Evolutionary conservation across 306 rosid species (phyloP).

Genomic region (Malus domestica): ASM211411v1 NC_041790.1:24801501-24802000

Average conservation of each 20-base stretch:
- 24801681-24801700: background rate
- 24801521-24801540: slow-evolving; percentile 88
- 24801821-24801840: background rate
- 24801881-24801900: background rate
- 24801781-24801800: background rate
- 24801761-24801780: background rate
- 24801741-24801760: background rate
- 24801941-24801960: too few relatives aligned
- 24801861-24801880: background rate
- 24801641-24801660: background rate
- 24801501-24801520: slow-evolving; percentile 86
- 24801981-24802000: background rate
- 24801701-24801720: background rate
- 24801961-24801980: too few relatives aligned
- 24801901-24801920: background rate
- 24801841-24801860: too few relatives aligned
- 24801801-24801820: too few relatives aligned
- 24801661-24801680: background rate
- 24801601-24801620: slow-evolving; percentile 1
- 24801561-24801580: slow-evolving; percentile 78
- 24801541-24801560: slow-evolving; percentile 94
- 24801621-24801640: background rate
- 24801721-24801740: background rate
- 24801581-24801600: slow-evolving; percentile 72
- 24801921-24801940: background rate